phyloP scores from a whole-genome alignment of 192 early-diverging fungal species.

The Backusella parvicylindrica region DNA sequence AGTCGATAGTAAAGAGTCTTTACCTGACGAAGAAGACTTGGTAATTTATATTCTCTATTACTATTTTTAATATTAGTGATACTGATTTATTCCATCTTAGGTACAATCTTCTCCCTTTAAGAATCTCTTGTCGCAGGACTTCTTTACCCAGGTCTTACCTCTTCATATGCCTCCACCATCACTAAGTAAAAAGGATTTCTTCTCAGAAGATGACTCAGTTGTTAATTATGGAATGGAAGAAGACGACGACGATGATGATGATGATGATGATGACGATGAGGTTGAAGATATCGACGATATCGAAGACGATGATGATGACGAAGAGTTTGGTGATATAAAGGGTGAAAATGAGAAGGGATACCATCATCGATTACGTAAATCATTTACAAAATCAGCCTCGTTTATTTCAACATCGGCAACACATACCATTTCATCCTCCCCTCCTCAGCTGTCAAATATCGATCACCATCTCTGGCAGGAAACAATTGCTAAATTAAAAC shows the following conservation, averaged over 20 bases:
- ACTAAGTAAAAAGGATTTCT: conserved; percentile 17
- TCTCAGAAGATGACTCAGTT: neutral
- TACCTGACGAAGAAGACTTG: conserved; percentile 33
- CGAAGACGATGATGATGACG: neutral
- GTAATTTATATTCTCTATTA: conserved; percentile 4
- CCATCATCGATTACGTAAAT: conserved; percentile 6
- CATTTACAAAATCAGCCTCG: conserved; percentile 15
- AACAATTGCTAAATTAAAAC: conserved; percentile 14
- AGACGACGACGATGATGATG: conserved; percentile 1
- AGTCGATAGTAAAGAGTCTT: conserved; percentile 33
- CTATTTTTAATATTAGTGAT: neutral
- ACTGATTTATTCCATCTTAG: conserved; percentile 5
- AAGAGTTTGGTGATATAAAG: neutral
- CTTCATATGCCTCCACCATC: conserved; percentile 28
- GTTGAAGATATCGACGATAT: neutral
- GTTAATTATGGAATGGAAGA: neutral
- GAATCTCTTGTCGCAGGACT: conserved; percentile 27
- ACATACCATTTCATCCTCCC: conserved; percentile 20
- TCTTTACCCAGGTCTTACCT: conserved; percentile 22
- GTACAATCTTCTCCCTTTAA: conserved; percentile 12
- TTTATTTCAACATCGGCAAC: conserved; percentile 18
- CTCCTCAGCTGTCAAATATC: neutral
- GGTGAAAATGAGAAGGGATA: neutral
- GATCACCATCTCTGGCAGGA: conserved; percentile 11
- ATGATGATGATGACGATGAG: neutral